Evolutionary conservation across 2,329 filamentous ascomycete genomes (phyloP).

Genomic region (Nemania serpens): DNA sequence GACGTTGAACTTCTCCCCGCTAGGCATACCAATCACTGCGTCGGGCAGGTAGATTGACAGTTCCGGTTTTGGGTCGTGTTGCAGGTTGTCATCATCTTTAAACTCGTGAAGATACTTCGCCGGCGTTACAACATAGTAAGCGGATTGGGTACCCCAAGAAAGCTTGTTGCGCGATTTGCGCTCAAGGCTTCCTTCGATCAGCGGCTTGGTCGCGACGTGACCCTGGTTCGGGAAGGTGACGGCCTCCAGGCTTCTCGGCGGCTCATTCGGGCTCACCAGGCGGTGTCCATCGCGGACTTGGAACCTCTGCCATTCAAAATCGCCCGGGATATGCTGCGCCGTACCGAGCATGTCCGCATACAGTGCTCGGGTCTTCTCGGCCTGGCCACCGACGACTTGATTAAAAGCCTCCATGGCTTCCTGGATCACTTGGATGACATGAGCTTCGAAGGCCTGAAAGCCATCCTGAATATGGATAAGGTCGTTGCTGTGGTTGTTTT

Average conservation of each 20-base stretch:
- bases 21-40: conserved; percentile 73
- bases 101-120: conserved; percentile 93
- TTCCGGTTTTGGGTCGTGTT: conserved; percentile 79
- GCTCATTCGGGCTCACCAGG: conserved; percentile 77
- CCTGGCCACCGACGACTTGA: conserved; percentile 77
- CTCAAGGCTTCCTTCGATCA: conserved; percentile 88
- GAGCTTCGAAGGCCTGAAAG: conserved; percentile 84
- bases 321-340: conserved; percentile 75
- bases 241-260: conserved; percentile 72
- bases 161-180: conserved; percentile 89
- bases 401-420: conserved; percentile 82
- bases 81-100: conserved; percentile 80
- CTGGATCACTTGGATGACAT: conserved; percentile 83
- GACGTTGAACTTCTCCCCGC: conserved; percentile 85
- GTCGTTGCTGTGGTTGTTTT: conserved; percentile 95
- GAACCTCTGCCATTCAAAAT: conserved; percentile 94
- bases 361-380: conserved; percentile 78
- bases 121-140: conserved; percentile 89
- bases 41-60: conserved; percentile 91
- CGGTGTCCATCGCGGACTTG: conserved; percentile 69
- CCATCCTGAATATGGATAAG: conserved; percentile 89
- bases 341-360: conserved; percentile 82
- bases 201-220: conserved; percentile 76
- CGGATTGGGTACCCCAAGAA: conserved; percentile 73
- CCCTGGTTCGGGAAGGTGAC: conserved; percentile 89